These are phyloP conservation scores for Fusarium sp. DNA, from an alignment of 2,329 filamentous ascomycete genomes.

Conservation along the genomic window DNA sequence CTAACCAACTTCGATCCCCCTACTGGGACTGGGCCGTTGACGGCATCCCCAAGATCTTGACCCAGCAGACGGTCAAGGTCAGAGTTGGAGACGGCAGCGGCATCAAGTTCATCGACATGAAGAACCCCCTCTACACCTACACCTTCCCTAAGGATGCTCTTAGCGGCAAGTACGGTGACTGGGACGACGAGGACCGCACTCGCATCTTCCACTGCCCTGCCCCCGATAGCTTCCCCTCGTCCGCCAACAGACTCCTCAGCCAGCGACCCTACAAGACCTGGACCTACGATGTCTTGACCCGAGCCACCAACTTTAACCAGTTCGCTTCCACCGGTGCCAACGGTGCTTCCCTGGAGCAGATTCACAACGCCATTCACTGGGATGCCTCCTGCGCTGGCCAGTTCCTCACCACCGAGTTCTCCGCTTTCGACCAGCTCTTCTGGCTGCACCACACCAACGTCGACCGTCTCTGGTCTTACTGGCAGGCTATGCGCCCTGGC, in stretches of 20 bases:
- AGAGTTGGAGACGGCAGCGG: slow-evolving; percentile 54
- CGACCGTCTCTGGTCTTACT: slow-evolving; percentile 71
- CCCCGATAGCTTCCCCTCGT: slow-evolving; percentile 53
- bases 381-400: slow-evolving; percentile 55
- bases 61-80: slow-evolving; percentile 51
- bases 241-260: slow-evolving; percentile 52
- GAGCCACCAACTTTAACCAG: slow-evolving; percentile 50
- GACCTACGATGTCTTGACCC: slow-evolving; percentile 57
- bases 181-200: slow-evolving; percentile 45
- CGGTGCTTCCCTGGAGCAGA: slow-evolving; percentile 56
- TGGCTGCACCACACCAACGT: slow-evolving; percentile 67
- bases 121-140: slow-evolving; percentile 66
- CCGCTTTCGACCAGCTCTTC: slow-evolving; percentile 61
- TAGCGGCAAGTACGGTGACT: slow-evolving; percentile 52
- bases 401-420: slow-evolving; percentile 54
- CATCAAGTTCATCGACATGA: slow-evolving; percentile 50
- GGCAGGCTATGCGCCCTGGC: slow-evolving; percentile 57
- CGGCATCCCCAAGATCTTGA: slow-evolving; percentile 57
- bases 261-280: slow-evolving; percentile 52
- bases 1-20: slow-evolving; percentile 59
- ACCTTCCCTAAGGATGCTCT: slow-evolving; percentile 57
- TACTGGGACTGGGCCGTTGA: slow-evolving; percentile 66
- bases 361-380: slow-evolving; percentile 58
- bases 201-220: slow-evolving; percentile 56
- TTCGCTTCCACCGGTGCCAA: slow-evolving; percentile 51